Base-by-base conservation (phyloP, 1,284 basidiomycete species). In the Marasmius sp. region DNA sequence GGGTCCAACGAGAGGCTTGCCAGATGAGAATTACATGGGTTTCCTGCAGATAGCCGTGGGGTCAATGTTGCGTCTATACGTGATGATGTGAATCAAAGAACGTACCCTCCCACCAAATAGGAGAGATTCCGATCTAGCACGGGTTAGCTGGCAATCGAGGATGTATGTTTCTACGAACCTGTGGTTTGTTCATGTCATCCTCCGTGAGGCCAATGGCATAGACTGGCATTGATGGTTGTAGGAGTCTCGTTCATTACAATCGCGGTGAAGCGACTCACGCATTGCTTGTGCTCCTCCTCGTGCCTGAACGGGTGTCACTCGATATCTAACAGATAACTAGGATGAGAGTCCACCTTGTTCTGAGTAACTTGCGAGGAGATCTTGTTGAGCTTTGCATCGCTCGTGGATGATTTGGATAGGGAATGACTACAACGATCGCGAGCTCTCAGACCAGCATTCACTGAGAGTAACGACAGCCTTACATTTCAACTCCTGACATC, bases 41-140 rank as follows among this genome's bases (percentile, higher is more conserved):
- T 94, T 33, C 92, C 89, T 88, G 61, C 48, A 12, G 33, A 55
- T 33, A 10, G 20, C 3, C 37, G 60, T 54, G 34, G 45, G 60
- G 49, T 14, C 49, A 55, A n/a, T 14, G 57, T 18, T 48, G 14
- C 43, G 16, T 10, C 55, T 10, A 45, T 11, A 60, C 16, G 49
- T 37, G 33, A 52, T 43, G 49, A 34, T 20, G 54, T 18, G n/a
- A 20, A 18, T 33, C 14, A 7, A 36, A 27, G 14, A 16, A 74
- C 79, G 62, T 65, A 89, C 91, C 91, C 83, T 93, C 92, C 91
- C 92, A 93, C 92, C 92, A 93, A 58, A 94, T 82, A 1, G 91
- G 88, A 39, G 89, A 90, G 68, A 94, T 92, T 45, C 92, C 92
- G 68, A 94, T 88, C 89, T 92, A 68, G 38, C 48, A 59, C 60